phyloP scores from a whole-genome alignment of 768 basidiomycete genomes.

The Artomyces pyxidatus region DNA sequence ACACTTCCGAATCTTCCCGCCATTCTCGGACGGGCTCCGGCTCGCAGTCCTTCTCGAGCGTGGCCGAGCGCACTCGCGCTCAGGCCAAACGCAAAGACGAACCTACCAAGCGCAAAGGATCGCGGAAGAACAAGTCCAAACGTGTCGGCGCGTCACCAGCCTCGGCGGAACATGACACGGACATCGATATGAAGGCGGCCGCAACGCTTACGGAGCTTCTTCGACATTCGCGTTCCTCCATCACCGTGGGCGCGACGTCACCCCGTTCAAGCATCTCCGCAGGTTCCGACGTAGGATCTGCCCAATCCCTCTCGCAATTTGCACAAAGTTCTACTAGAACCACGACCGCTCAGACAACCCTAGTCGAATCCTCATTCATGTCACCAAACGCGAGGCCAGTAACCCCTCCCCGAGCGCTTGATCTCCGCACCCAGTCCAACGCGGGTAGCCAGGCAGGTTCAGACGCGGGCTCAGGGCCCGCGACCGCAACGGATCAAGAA shows the following conservation, averaged over 20 bases:
- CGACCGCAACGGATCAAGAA: constrained; percentile 53
- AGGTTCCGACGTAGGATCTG: constrained; percentile 58
- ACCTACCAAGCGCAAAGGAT: constrained; percentile 3
- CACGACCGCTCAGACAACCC: constrained; percentile 30
- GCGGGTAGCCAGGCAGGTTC: constrained; percentile 14
- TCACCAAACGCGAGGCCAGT: constrained; percentile 22
- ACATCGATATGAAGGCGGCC: constrained; percentile 77
- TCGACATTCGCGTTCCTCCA: constrained; percentile 55
- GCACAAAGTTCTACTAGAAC: constrained; percentile 61
- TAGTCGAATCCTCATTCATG: constrained; percentile 31
- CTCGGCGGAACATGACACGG: constrained; percentile 37
- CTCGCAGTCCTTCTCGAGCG: constrained; percentile 10
- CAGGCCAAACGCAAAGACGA: constrained; percentile 10
- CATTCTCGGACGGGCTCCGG: constrained; percentile 4
- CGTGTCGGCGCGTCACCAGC: constrained; percentile 4
- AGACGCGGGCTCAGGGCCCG: constrained; percentile 30
- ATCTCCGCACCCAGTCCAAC: constrained; percentile 14
- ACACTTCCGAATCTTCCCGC: constrained; percentile 9
- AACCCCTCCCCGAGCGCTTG: constrained; percentile 28
- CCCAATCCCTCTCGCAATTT: constrained; percentile 54
- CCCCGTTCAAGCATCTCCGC: constrained; percentile 66
- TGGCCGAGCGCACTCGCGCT: constrained; percentile 16
- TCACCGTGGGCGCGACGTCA: constrained; percentile 46
- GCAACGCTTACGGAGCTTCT: constrained; percentile 70
- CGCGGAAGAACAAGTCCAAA: constrained; percentile 3